Evolutionary conservation across 2,329 filamentous ascomycete species (phyloP), one percentile per base, ranked within the genome.

Genomic region (Cephalotrichum gorgonifer): DNA sequence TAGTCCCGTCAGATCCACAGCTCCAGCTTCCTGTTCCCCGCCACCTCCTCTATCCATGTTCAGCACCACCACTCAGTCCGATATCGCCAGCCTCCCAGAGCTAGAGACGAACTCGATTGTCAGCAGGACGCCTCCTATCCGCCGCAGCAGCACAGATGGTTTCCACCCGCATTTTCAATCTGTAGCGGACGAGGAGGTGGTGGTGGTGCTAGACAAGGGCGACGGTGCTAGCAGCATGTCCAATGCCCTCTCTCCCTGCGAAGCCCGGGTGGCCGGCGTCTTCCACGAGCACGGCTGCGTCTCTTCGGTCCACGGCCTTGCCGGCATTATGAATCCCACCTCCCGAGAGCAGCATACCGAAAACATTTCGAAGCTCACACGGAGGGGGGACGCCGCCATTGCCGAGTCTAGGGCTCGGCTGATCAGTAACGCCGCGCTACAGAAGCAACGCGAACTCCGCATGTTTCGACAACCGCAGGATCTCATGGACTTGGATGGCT

Each of bases 401-500:
- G 55, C 61, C 1, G 57, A 57, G 2, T 59, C 59, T 1, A 63
- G 62, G 44, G 63, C 63, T 6, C 55, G 60, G 22, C 60, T 65
- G 2, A 62, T 65, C n/a, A 63, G 61, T 50, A 62, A 65, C 33
- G 62, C 62, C 9, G 62, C 61, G 4, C 52, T 65, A 2, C 62
- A 63, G 39, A 55, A 59, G 17, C 62, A 65, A 43, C 53, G 61
- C 22, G 62, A 65, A 44, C 52, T 56, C 9, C 54, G 57, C 46
- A 55, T 65, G 48, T 62, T 62, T 30, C 55, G 59, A 1, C 57
- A 60, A 20, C 63, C 62, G 1, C 50, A 52, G 39, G 55, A 56
- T n/a, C 43, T 58, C 38, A 60, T 66, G 52, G 64, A 67, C 22
- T 50, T 67, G 8, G 64, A 67, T 42, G 65, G 63, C 7, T 55